Evolutionary conservation across 1,284 basidiomycete genomes (phyloP).

Genomic region (Ceratobasidium sp.): DNA sequence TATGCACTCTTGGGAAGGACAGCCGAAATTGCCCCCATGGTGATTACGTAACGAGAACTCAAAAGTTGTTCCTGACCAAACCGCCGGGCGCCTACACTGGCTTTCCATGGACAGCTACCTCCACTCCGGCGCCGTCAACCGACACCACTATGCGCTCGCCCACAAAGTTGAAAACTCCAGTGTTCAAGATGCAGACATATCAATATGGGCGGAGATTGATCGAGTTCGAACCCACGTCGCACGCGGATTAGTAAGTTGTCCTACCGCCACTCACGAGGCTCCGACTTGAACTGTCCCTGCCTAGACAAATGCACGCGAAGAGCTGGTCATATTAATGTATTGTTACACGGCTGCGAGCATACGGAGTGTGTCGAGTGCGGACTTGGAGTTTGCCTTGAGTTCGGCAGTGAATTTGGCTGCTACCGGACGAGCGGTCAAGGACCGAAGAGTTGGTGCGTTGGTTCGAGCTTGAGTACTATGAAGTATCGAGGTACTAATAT

Average conservation of each 20-base stretch:
- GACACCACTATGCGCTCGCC: slow-evolving; percentile 76
- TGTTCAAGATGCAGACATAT: slow-evolving; percentile 65
- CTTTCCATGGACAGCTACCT: slow-evolving; percentile 31
- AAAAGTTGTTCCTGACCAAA: not conserved
- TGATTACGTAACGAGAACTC: no score
- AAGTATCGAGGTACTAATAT: not conserved
- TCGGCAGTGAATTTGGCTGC: slow-evolving; percentile 78
- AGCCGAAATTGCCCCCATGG: no score
- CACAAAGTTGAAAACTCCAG: slow-evolving; percentile 73
- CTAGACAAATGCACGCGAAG: slow-evolving; percentile 50
- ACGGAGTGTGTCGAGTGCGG: slow-evolving; percentile 55
- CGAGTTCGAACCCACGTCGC: slow-evolving; percentile 52
- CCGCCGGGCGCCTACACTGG: slow-evolving; percentile 13
- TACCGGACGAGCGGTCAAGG: slow-evolving; percentile 65
- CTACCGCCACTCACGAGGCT: not conserved
- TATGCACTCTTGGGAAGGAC: no score
- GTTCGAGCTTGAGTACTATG: not conserved
- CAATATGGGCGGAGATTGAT: slow-evolving; percentile 67
- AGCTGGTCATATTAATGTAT: slow-evolving; percentile 71
- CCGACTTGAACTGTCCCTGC: slow-evolving; percentile 47
- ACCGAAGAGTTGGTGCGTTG: slow-evolving; percentile 73
- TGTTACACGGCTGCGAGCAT: slow-evolving; percentile 65
- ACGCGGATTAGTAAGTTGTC: slow-evolving; percentile 14
- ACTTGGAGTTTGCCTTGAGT: slow-evolving; percentile 72
- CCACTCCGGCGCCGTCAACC: slow-evolving; percentile 73